Percentiles rank a stretch among this genome's conserved stretches.
Evolutionary conservation across 495 filamentous ascomycete genomes (phyloP).

Genomic region (Talaromyces adpressus): DNA sequence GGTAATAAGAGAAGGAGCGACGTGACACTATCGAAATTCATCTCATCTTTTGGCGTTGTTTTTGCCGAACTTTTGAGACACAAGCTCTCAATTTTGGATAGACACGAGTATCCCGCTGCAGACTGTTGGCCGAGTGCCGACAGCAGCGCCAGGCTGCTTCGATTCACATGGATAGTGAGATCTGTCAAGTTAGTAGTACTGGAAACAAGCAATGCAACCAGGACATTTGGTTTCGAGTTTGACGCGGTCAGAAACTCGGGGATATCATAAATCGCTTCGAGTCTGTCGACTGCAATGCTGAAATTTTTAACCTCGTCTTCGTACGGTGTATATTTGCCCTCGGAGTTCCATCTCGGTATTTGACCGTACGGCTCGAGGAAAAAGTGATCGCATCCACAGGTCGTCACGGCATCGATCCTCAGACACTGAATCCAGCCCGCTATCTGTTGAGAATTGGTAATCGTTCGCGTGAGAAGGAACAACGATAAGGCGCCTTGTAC

Average conservation of each 20-base stretch:
- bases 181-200: neutral
- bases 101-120: neutral
- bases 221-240: neutral
- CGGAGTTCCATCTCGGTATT: neutral
- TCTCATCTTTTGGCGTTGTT: neutral
- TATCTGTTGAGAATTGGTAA: neutral
- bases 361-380: neutral
- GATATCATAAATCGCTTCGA: neutral
- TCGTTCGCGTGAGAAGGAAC: neutral
- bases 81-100: constrained; percentile 2
- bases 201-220: neutral
- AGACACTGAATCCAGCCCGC: neutral
- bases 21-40: neutral
- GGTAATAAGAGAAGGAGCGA: neutral
- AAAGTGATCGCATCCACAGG: neutral
- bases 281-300: neutral
- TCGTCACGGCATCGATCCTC: neutral
- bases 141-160: neutral
- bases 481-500: neutral
- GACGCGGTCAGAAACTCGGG: neutral
- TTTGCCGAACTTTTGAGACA: neutral
- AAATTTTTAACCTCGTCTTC: neutral
- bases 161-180: neutral
- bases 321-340: too few relatives aligned
- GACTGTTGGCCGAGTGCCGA: neutral